A percentile compares a stretch with the other conserved stretches of the same genome.
Evolutionary conservation across 495 filamentous ascomycete species (phyloP).

Genomic region (Neurospora hispaniola): DNA sequence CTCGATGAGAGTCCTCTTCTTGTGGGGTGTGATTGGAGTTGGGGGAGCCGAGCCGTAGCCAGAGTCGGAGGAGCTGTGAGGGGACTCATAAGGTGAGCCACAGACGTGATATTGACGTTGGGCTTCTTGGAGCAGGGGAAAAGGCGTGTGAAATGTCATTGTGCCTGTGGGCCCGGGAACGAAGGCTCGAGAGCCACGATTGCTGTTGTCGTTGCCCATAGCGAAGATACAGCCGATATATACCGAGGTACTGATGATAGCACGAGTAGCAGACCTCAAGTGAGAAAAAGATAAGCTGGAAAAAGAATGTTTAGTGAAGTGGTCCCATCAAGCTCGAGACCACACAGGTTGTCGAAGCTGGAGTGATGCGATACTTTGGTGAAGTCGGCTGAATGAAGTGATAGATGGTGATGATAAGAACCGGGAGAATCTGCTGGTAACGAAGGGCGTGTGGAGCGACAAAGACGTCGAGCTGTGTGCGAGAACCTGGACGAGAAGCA

Average conservation of each 20-base stretch:
- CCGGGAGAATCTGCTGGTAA: neutral
- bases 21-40: neutral
- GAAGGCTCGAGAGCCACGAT: slow-evolving; percentile 1
- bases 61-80: slow-evolving; percentile 14
- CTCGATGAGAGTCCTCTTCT: neutral
- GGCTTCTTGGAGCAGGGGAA: neutral
- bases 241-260: neutral
- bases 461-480: neutral
- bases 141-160: slow-evolving; percentile 4
- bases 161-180: slow-evolving; percentile 4
- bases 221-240: slow-evolving; percentile 4
- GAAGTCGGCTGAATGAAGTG: neutral
- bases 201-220: slow-evolving; percentile 8
- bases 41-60: slow-evolving; percentile 16
- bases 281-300: neutral
- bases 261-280: neutral
- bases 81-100: slow-evolving; percentile 5
- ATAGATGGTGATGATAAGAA: neutral
- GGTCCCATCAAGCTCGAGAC: neutral
- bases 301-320: neutral
- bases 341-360: neutral
- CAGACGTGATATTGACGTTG: slow-evolving; percentile 6
- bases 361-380: neutral
- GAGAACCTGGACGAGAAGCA: neutral
- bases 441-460: neutral